Evolutionary conservation across 2,329 filamentous ascomycete species (phyloP).

Genomic region (Neofusicoccum ribis): DNA sequence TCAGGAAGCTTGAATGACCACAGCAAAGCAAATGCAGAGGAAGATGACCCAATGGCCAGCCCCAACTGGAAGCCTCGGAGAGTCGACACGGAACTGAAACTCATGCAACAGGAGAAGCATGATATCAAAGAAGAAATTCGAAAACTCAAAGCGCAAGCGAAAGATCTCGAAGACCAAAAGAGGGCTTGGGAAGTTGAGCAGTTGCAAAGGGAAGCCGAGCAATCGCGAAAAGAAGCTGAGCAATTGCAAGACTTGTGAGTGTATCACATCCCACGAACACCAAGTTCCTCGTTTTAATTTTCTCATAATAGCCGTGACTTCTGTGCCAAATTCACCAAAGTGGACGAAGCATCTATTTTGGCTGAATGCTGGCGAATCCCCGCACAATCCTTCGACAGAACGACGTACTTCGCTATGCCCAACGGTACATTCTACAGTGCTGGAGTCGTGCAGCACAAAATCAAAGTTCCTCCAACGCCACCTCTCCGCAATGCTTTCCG

Average conservation of each 20-base stretch:
- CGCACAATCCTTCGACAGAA: not conserved
- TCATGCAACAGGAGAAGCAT: not conserved
- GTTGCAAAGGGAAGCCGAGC: not conserved
- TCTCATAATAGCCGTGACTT: not conserved
- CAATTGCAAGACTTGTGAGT: not conserved
- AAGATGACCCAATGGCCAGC: not conserved
- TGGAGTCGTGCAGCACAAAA: not conserved
- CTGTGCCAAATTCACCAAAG: not conserved
- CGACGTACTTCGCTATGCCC: slow-evolving; percentile 2
- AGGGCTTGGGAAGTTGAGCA: not conserved
- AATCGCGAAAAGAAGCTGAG: not conserved
- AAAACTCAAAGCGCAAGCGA: not conserved
- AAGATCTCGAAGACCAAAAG: not conserved
- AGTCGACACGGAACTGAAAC: not conserved
- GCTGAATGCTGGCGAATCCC: slow-evolving; percentile 7
- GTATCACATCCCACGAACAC: not conserved
- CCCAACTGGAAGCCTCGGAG: not conserved
- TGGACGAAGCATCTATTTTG: not conserved
- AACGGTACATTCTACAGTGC: not conserved
- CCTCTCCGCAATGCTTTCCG: not conserved
- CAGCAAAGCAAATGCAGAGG: not conserved
- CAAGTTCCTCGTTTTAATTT: not conserved
- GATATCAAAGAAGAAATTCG: slow-evolving; percentile 1
- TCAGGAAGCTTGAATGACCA: not conserved
- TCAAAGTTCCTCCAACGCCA: not conserved